Base-by-base conservation (phyloP, 345 rosid species). In the Firmiana major region DNA sequence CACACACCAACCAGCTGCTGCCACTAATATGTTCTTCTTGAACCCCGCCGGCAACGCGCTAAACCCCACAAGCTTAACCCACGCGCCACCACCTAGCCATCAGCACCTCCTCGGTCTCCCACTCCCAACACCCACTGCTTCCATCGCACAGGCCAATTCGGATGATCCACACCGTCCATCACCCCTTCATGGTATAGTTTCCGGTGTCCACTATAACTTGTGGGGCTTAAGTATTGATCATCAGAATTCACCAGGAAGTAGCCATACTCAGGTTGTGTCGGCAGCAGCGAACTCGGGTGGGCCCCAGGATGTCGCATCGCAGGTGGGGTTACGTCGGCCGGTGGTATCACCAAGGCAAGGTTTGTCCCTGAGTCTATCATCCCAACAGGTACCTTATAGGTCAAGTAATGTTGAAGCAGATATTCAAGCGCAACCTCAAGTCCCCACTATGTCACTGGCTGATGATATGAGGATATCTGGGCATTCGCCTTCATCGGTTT, bases 341-440 rank as follows among this genome's bases (percentile, higher is more conserved):
- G 60, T 71, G 65, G 67, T 60, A 43, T 74, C 81, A 9, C 72
- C 84, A 9, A 75, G 84, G 80, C 90, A 84, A 64, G 88, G 86
- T 4, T 78, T 88, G 70, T 88, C 89, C 4, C 79, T 88, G n/a
- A 84, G 78, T 58, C 88, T 84, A 6, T 88, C 87, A 1, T 67
- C 87, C 76, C 72, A 81, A 38, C 81, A 78, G 24, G 59, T 19
- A 36, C 59, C 60, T 28, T 77, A 55, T n/a, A 74, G 83, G 77
- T 53, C 74, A 53, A 77, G 28, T 34, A 71, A 55, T 42, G 45
- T 15, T 15, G 72, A 76, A 8, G 21, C 48, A 26, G 63, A 84
- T 63, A 17, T 69, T 21, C 80, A 63, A 48, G 76, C 38, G 21
- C 77, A 63, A 66, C 49, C 60, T 46, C 78, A 63, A 22, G 74